Evolutionary conservation across 108 stramenopile species (phyloP).

Genomic region (Skeletonema potamos): DNA sequence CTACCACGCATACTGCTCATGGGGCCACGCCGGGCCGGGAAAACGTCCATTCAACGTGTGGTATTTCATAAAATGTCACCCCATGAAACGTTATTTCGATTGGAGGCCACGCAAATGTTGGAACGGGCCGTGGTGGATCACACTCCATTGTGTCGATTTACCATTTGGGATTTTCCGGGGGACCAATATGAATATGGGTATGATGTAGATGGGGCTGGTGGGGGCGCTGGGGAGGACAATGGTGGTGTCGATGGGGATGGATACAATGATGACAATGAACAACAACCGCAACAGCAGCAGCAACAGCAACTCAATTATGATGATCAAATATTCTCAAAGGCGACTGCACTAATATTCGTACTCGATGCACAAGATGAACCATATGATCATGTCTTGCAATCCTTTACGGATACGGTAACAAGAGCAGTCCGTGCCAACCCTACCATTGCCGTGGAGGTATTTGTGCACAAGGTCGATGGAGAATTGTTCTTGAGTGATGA

Average conservation of each 20-base stretch:
- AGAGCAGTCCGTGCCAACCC: conserved; percentile 88
- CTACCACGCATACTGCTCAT: conserved; percentile 93
- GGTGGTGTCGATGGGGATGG: conserved; percentile 4
- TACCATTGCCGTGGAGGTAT: conserved; percentile 90
- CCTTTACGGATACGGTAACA: conserved; percentile 87
- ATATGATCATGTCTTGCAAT: conserved; percentile 84
- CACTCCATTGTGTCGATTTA: conserved; percentile 93
- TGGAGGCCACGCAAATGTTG: conserved; percentile 77
- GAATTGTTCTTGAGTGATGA: conserved; percentile 97
- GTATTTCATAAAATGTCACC: conserved; percentile 99
- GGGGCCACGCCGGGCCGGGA: conserved; percentile 92
- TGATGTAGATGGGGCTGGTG: conserved; percentile 13
- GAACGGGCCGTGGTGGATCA: conserved; percentile 90
- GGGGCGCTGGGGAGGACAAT: conserved; percentile 5
- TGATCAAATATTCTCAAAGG: conserved; percentile 41
- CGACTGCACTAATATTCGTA: conserved; percentile 84
- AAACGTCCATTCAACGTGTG: conserved; percentile 94
- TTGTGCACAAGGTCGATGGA: conserved; percentile 99
- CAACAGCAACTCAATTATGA: conserved; percentile 2
- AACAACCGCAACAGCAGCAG: conserved; percentile 17
- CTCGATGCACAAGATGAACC: conserved; percentile 92
- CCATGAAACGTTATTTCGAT: conserved; percentile 98
- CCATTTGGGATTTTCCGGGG: conserved; percentile 98
- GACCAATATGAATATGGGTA: conserved; percentile 74
- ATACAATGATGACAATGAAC: conserved; percentile 3